Percentiles rank a stretch among this genome's conserved stretches.
Evolutionary conservation across 306 rosid genomes (phyloP).

Genomic region (Prunus kanzakura): DNA sequence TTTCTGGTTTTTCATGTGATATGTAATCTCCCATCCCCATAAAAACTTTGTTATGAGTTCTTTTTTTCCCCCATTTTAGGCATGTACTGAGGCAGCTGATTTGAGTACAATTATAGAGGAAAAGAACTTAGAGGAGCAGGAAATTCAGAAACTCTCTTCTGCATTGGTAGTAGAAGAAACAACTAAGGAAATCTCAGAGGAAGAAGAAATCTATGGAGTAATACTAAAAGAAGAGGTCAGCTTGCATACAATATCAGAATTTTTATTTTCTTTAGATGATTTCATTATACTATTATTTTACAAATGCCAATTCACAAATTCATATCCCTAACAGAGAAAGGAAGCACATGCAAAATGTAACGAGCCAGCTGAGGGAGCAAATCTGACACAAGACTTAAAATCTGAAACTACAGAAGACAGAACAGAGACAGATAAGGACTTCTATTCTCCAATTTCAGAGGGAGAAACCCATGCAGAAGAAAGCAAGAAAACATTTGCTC

Average conservation of each 20-base stretch:
- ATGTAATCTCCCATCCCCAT: not conserved
- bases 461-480: constrained; percentile 10
- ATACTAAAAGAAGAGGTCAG: constrained; percentile 23
- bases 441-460: constrained; percentile 5
- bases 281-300: not conserved
- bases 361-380: constrained; percentile 15
- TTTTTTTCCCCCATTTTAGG: constrained; percentile 6
- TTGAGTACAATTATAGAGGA: constrained; percentile 14
- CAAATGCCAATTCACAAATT: not conserved
- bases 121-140: constrained; percentile 11
- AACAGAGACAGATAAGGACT: constrained; percentile 9
- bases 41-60: not conserved
- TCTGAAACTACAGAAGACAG: constrained; percentile 14
- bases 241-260: not conserved
- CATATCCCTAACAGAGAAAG: constrained; percentile 16
- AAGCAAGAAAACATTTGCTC: constrained; percentile 2
- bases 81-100: constrained; percentile 6
- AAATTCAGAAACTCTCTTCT: constrained; percentile 8
- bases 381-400: constrained; percentile 7
- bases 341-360: constrained; percentile 14
- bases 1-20: not conserved
- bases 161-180: constrained; percentile 4
- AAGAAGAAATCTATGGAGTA: constrained; percentile 1
- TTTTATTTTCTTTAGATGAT: not conserved
- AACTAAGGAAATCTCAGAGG: constrained; percentile 17